These are phyloP conservation scores for Bryoerythrophyllum caledonicum DNA, from an alignment of 225 moss, liverwort and hornwort genomes.

Conservation along the genomic window DNA sequence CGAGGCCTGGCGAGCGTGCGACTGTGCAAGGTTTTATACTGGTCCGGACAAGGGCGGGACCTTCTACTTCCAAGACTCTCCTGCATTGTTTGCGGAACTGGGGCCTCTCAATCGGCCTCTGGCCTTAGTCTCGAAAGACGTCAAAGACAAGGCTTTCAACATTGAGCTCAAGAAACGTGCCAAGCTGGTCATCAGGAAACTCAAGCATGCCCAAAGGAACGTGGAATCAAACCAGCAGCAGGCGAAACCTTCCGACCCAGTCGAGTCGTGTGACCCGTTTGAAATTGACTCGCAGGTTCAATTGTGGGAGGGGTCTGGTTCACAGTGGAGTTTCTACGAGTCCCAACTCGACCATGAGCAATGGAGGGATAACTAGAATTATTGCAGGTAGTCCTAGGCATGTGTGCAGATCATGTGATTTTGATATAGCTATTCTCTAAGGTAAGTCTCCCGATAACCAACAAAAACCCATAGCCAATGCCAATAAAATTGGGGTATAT, in stretches of 20 bases:
- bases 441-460: no score
- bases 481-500: no score
- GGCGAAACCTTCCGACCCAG: background rate
- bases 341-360: constrained; percentile 10
- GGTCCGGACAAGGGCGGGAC: background rate
- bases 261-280: background rate
- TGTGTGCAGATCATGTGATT: no score
- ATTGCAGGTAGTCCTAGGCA: background rate
- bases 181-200: constrained; percentile 23
- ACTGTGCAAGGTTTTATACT: constrained; percentile 30
- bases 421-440: no score
- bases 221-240: no score
- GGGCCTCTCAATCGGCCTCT: constrained; percentile 27
- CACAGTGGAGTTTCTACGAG: background rate
- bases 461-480: no score
- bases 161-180: constrained; percentile 25
- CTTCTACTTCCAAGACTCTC: constrained; percentile 33
- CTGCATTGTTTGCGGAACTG: constrained; percentile 18
- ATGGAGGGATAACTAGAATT: background rate
- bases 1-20: constrained; percentile 21
- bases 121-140: constrained; percentile 7
- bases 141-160: constrained; percentile 26
- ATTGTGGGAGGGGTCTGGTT: background rate
- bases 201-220: background rate
- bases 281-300: constrained; percentile 2